These are phyloP conservation scores for Eutypella sp. DNA, from an alignment of 2,329 filamentous ascomycete genomes.

Conservation along the genomic window DNA sequence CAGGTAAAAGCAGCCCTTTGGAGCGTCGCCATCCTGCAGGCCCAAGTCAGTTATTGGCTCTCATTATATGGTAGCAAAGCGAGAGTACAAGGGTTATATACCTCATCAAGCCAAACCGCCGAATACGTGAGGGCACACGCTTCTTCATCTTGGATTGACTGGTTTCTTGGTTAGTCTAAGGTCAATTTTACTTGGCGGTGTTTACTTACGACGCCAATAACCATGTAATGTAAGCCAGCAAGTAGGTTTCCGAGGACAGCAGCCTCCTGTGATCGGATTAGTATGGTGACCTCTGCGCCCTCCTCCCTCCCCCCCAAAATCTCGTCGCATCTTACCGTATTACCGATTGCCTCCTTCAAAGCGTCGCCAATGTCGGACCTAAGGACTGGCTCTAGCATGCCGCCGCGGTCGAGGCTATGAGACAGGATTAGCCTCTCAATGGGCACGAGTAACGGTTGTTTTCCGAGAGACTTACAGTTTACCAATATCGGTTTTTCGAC, in stretches of 20 bases:
- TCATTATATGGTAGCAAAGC: not conserved
- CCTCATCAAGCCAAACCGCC: not conserved
- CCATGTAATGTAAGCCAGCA: not conserved
- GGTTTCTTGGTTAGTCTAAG: not conserved
- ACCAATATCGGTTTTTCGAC: not conserved
- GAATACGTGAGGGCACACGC: not conserved
- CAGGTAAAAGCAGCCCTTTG: not conserved
- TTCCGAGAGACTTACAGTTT: not conserved
- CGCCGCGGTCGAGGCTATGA: not conserved
- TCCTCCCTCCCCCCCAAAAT: not conserved
- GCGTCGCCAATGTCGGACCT: not conserved
- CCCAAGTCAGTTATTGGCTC: not conserved
- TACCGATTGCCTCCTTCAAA: not conserved
- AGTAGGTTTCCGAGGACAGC: not conserved
- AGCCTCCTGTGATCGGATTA: not conserved
- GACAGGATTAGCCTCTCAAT: not conserved
- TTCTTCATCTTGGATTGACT: not conserved
- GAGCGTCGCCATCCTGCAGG: not conserved
- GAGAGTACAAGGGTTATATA: not conserved
- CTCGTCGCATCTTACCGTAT: not conserved
- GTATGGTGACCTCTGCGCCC: not conserved
- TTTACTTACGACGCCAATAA: not conserved
- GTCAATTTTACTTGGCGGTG: not conserved
- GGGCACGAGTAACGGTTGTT: not conserved
- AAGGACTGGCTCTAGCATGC: not conserved